These are phyloP conservation scores for Emericellopsis atlantica DNA, from an alignment of 2,329 filamentous ascomycete genomes.

Conservation along the genomic window DNA sequence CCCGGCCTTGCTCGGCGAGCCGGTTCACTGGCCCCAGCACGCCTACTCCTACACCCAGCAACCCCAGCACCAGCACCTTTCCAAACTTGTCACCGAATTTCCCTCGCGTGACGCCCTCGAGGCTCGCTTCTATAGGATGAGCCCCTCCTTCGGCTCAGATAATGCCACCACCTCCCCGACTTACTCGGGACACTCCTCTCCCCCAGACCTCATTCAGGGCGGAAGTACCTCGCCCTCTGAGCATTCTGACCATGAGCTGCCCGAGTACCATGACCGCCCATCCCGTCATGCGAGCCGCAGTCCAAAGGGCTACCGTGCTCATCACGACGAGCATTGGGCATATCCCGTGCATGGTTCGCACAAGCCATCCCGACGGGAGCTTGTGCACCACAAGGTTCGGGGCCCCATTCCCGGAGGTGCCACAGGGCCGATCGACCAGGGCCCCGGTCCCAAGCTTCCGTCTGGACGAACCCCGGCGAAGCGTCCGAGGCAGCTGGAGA, in stretches of 20 bases:
- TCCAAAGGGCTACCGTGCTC: slow-evolving; percentile 20
- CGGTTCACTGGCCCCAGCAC: slow-evolving; percentile 1
- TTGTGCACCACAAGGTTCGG: too few relatives aligned
- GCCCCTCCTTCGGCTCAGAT: slow-evolving; percentile 17
- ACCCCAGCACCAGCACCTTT: slow-evolving; percentile 14
- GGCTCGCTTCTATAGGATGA: slow-evolving; percentile 18
- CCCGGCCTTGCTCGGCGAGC: slow-evolving; percentile 18
- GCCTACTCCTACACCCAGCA: slow-evolving; percentile 11
- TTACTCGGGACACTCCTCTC: slow-evolving; percentile 21
- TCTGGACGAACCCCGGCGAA: slow-evolving; percentile 14
- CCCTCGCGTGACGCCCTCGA: slow-evolving; percentile 18
- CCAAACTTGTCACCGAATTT: slow-evolving; percentile 21
- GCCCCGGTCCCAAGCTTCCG: not conserved
- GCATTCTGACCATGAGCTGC: slow-evolving; percentile 20
- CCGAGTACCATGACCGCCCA: slow-evolving; percentile 16
- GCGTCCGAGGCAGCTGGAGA: slow-evolving; percentile 21
- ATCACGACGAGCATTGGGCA: slow-evolving; percentile 24
- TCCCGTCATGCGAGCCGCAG: slow-evolving; percentile 15
- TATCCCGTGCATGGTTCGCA: slow-evolving; percentile 20
- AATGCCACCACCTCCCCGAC: slow-evolving; percentile 19
- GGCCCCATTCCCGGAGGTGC: not conserved
- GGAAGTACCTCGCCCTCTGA: slow-evolving; percentile 27
- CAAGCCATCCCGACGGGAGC: slow-evolving; percentile 10
- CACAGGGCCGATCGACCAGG: not conserved
- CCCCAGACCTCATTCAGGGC: slow-evolving; percentile 21